Percentiles rank a stretch among this genome's conserved stretches.
Evolutionary conservation across 225 moss, liverwort and hornwort genomes (phyloP).

Genomic region (Rhytidiadelphus loreus): DNA sequence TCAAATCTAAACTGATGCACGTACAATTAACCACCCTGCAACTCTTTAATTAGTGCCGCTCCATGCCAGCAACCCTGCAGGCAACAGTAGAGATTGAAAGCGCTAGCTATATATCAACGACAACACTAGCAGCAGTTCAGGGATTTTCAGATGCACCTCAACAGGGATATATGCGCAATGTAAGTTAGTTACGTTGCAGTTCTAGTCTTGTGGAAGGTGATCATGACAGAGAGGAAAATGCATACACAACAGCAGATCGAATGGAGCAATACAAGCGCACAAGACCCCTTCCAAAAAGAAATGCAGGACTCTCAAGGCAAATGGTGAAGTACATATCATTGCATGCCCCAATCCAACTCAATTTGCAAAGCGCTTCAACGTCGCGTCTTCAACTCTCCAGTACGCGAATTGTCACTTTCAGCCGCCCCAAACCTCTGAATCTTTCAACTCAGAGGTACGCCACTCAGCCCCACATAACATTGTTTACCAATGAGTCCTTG

Average conservation of each 20-base stretch:
- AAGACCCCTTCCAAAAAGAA: background rate
- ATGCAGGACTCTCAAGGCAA: background rate
- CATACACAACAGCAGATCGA: background rate
- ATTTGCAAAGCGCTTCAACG: background rate
- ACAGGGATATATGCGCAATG: background rate
- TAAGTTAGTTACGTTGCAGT: background rate
- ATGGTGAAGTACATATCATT: background rate
- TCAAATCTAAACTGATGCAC: background rate
- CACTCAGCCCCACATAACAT: too few relatives aligned
- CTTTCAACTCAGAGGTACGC: background rate
- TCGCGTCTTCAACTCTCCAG: too few relatives aligned
- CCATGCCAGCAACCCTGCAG: background rate
- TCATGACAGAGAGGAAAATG: background rate
- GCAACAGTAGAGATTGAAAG: background rate
- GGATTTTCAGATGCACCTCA: background rate
- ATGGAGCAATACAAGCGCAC: background rate
- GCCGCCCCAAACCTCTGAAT: background rate
- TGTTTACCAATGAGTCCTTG: too few relatives aligned
- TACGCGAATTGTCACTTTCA: background rate
- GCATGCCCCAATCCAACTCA: background rate
- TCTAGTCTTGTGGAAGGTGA: background rate
- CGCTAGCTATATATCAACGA: background rate
- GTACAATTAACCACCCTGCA: background rate
- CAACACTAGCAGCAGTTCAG: background rate
- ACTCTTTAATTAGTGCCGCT: background rate